Evolutionary conservation across 345 rosid genomes (phyloP), one percentile per base, ranked within the genome.

Genomic region (Ailanthus altissimus): DNA sequence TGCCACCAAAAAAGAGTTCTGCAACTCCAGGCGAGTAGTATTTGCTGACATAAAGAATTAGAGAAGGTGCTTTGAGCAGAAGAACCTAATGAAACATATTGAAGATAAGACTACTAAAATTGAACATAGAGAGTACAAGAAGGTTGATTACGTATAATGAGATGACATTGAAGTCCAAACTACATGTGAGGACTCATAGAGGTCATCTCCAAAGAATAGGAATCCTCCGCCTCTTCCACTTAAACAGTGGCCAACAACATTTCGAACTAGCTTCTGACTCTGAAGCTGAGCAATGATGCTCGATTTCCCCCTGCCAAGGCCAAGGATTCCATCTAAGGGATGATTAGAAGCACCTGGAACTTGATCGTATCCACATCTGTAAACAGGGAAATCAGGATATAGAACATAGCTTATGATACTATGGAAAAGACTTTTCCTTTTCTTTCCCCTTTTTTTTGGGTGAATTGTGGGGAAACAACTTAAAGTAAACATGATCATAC

Each of bases 341-440:
- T 91, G 94, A 77, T 53, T n/a, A 6, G 92, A 88, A 23, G 82
- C 73, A 28, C 95, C 93, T 4, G 93, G 89, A 70, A 81, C 51
- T 78, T 94, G 97, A 85, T 93, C 94, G 47, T 94, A 96, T 72
- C 98, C 99, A 6, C 99, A 96, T 75, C 97, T 96, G 88, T 67
- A 77, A 9, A 36, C 23, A 40, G 46, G 32, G 32, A 16, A 26
- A 73, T 72, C 18, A 25, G 20, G 12, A 73, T 3, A 63, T 21
- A 65, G 20, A 70, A 64, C 0, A 58, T 45, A 0, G 54, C 38
- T 40, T 58, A 46, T 1, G 63, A 50, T 46, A n/a, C 23, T 3
- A 32, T 32, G 38, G 38, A 32, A 32, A 32, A 32, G 38, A 32
- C 38, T 32, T 32, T 1, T 32, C n/a, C n/a, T n/a, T n/a, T n/a